These are phyloP conservation scores for Clavispora fructus DNA, from an alignment of 805 yeast species.

Conservation along the genomic window DNA sequence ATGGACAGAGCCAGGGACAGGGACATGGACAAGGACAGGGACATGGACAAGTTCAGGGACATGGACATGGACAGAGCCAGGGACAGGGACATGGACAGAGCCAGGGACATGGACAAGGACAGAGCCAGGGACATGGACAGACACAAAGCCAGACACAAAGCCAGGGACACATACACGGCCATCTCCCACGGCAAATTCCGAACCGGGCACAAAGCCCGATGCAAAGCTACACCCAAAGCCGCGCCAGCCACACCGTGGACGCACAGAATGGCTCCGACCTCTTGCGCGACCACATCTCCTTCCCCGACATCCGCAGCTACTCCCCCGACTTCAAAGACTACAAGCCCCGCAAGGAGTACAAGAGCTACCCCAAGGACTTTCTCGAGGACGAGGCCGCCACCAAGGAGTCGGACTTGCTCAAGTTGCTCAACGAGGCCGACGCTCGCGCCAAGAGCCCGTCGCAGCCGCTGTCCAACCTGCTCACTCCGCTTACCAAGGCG, in stretches of 20 bases:
- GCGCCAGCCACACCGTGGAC: too few relatives aligned
- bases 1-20: too few relatives aligned
- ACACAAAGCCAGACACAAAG: too few relatives aligned
- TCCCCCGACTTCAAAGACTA: constrained; percentile 20
- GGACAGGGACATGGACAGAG: neutral
- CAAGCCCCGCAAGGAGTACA: neutral
- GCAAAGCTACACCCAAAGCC: too few relatives aligned
- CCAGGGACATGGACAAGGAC: too few relatives aligned
- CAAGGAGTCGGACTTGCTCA: constrained; percentile 41
- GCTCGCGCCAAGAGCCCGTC: constrained; percentile 2
- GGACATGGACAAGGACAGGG: neutral
- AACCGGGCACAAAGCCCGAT: too few relatives aligned
- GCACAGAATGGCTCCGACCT: neutral
- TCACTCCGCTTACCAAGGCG: constrained; percentile 39
- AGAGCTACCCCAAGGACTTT: neutral
- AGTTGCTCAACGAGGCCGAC: constrained; percentile 35
- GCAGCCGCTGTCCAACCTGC: constrained; percentile 7
- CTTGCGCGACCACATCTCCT: constrained; percentile 1
- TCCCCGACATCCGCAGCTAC: constrained; percentile 25
- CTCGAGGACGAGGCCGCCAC: constrained; percentile 3
- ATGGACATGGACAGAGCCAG: too few relatives aligned
- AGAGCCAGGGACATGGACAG: too few relatives aligned
- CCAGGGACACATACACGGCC: too few relatives aligned
- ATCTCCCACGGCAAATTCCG: too few relatives aligned
- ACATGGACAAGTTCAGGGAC: neutral